Base-by-base conservation (phyloP, 805 yeast species). In the Myxozyma vanderwaltii region DNA sequence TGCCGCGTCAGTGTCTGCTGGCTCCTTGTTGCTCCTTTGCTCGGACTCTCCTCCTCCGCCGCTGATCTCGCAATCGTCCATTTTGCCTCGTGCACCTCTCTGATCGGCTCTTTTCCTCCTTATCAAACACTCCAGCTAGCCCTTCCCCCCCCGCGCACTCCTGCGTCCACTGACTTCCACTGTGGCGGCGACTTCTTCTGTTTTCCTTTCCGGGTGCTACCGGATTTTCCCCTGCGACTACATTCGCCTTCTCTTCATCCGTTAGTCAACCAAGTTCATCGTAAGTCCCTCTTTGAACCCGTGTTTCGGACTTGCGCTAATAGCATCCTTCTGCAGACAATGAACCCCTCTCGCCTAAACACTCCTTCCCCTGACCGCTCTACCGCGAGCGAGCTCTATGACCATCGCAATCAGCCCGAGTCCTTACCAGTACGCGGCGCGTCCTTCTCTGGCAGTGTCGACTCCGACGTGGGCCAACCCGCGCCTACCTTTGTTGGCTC, bases 381-480 rank as follows among this genome's bases (percentile, higher is more conserved):
- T n/a, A n/a, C n/a, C 17, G 51, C 61, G 17, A 54, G 41, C 51
- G 79, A 72, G 53, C 69, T 80, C 36, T 72, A 79, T 61, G 83
- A 80, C 67, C 83, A 80, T 66, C 76, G 83, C 59, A 74, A 76
- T 65, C 82, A 80, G 63, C 75, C 79, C 3, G 79, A 77, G 59
- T 69, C 78, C 26, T 57, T 75, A 23, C 77, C 78, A 2, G 68
- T 74, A 13, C 73, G 77, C 26, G 58, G 58, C 33, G 54, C 54
- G 15, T 61, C 67, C 13, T 53, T 63, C 50, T 63, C 64, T 15
- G 57, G 55, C 23, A 24, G 36, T n/a, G 40, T 31, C 15, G 40
- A 33, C 23, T 41, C 49, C 27, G 47, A 38, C 26, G 39, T 24
- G 15, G n/a, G 19, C 2, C 29, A 38, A 2, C 12, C 40, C 8